phyloP scores from a whole-genome alignment of 129 eudicot species.

The Lonicera japonica region DNA sequence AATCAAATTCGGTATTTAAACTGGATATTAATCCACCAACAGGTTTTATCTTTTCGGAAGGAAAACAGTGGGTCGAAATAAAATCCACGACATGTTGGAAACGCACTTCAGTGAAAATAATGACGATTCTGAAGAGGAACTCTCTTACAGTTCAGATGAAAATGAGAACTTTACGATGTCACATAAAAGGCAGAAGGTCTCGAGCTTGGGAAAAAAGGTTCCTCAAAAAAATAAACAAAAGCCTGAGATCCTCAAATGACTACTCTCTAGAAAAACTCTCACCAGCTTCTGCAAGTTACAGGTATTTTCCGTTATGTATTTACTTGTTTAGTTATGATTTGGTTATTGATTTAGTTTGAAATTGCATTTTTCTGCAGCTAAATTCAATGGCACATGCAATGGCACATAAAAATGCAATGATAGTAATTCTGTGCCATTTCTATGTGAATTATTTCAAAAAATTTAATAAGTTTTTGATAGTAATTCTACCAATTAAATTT shows the following conservation, averaged over 20 bases:
- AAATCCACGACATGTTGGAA: conserved; percentile 52
- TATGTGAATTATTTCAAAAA: no score
- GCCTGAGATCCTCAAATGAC: conserved; percentile 40
- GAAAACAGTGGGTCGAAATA: conserved; percentile 48
- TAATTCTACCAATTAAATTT: no score
- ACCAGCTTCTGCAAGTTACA: conserved; percentile 77
- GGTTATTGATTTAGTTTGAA: no score
- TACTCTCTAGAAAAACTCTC: conserved; percentile 51
- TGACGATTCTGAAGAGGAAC: conserved; percentile 60
- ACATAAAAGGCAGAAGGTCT: conserved; percentile 18
- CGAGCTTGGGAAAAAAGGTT: conserved; percentile 19
- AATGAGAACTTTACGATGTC: conserved; percentile 14
- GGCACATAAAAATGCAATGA: no score
- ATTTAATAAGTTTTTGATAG: no score
- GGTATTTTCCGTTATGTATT: conserved; percentile 46
- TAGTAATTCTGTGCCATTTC: no score
- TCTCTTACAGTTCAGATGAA: conserved; percentile 34
- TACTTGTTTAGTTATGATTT: no score
- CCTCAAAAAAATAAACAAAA: conserved; percentile 23
- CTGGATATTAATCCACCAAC: conserved; percentile 10
- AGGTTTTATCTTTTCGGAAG: conserved; percentile 52
- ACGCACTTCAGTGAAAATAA: conserved; percentile 70
- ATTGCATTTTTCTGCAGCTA: background rate
- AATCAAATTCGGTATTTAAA: background rate
- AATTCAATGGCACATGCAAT: no score